Base-by-base conservation (phyloP, 345 rosid species). In the Lepidium didymum region DNA sequence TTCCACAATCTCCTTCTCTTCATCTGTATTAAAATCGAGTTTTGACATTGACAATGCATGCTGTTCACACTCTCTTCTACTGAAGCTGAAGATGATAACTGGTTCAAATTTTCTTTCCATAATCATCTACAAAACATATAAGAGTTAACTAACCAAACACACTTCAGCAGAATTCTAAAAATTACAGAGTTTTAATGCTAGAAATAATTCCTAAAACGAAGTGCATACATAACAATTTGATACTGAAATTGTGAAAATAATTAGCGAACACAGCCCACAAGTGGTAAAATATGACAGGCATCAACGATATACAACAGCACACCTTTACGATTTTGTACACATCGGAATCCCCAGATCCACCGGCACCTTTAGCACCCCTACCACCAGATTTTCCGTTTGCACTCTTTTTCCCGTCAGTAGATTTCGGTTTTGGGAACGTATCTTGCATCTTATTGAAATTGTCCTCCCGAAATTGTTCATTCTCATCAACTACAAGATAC, bases 1-100 rank as follows among this genome's bases (percentile, higher is more conserved):
- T 62, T 87, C 97, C 71, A 94, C 97, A 1, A 50, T 56, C 53
- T 81, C 86, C 75, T 89, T 94, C 73, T 94, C 97, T 61, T 89
- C 99, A 46, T 79, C 79, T 46, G 92, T 83, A 82, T 91, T 91
- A 77, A 91, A 94, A 81, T 94, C 97, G 62, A 94, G 99, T 81
- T 89, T 94, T 52, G 96, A 84, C 97, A 94, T 91, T 51, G 95
- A 94, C 91, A 91, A 83, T 41, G 99, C 99, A 81, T 91, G 95
- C 54, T 94, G 90, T 72, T 94, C 99, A 66, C 96, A 89, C 73
- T 91, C 99, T 79, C 99, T 88, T 82, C 97, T 89, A 82, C 99
- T 94, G 80, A 94, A 94, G 84, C 97, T 94, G 80, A 94, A 94
- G 75, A 91, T 90, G 74, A 94, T 91, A 71, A 94, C 97, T 10